Base-by-base conservation (phyloP, 2,329 filamentous ascomycete species). In the Lachnellula arida region DNA sequence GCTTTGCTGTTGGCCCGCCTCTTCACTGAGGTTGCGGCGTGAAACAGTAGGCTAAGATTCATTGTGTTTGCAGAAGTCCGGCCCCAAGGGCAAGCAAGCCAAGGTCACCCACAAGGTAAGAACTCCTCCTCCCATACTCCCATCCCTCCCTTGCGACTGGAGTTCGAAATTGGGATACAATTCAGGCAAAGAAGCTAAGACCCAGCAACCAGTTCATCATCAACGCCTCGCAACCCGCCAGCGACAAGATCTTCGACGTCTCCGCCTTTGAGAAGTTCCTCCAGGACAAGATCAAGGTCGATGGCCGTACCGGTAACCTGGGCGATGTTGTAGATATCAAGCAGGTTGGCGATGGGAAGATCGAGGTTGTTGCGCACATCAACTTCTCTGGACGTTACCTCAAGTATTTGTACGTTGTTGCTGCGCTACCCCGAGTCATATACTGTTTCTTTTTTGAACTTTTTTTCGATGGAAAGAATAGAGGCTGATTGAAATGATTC, bases 171-270 rank as follows among this genome's bases (percentile, higher is more conserved):
- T 22, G 4, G 22, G 22, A 22, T 22, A 22, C 22, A 22, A 22
- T 22, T 2, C 22, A 22, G 22, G 22, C 22, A 22, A 22, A 15
- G 22, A 35, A 37, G 47, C 25, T 46, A 17, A 44, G n/a, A 37
- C 54, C 47, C 17, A n/a, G 46, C 17, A 2, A 56, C 53, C 69
- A 95, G 93, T 99, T 91, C 87, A 87, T 96, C 83, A 97, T 99
- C 89, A 96, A 99, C 83, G 93, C 92, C 78, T 92, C 90, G 73
- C 93, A 97, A 81, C 94, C 94, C 72, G 92, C 92, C 70, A 89
- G 86, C 81, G 94, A 99, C 86, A 97, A 97, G 88, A 99, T 99
- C 86, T 97, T 99, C 86, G 94, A 99, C 78, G 87, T 96, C 76
- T 86, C 89, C 72, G 92, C 92, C 69, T 99, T 99, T 78, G 92